Base-by-base conservation (phyloP, 1,284 basidiomycete species). In the Hemileia vastatrix region DNA sequence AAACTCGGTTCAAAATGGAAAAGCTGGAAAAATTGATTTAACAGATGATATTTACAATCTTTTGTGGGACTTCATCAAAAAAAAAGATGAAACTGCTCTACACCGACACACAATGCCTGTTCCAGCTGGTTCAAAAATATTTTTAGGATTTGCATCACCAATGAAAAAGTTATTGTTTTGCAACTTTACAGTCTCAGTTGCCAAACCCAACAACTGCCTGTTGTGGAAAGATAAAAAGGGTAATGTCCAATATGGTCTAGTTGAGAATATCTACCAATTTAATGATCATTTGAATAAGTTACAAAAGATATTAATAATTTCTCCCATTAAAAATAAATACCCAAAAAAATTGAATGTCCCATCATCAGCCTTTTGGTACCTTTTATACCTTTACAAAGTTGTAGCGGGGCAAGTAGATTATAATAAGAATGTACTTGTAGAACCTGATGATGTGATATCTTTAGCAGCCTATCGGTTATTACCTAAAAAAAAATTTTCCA, bases 161-260 rank as follows among this genome's bases (percentile, higher is more conserved):
- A 27, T 47, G 5, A 13, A 24, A 47, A 44, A 21, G 1, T 3
- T 56, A 4, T 15, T 1, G 3, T 48, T 18, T 23, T 13, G 32
- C 2, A 31, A 31, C 3, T 23, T 53, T 1, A 11, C n/a, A 11
- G 48, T 60, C 2, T 47, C 45, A 27, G 15, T 23, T 5, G 23
- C 53, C 27, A 27, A 21, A 6, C 57, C 50, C 21, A 15, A 27
- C 6, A 60, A 60, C 50, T 60, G 57, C 53, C 49, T 60, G 4
- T 15, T 51, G 11, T n/a, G 1, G 3, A 44, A 53, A 18, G 15
- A 21, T 19, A 36, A 27, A 15, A 15, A 15, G 9, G 57, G 40
- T 4, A 44, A 60, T 31, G 45, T 15, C 4, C 19, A 9, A 11
- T 60, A 60, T 32, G 36, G 50, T 5, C 3, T 60, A 9, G 43